These are phyloP conservation scores for Pleurotus ostreatus DNA, from an alignment of 768 basidiomycete species.

Conservation along the genomic window DNA sequence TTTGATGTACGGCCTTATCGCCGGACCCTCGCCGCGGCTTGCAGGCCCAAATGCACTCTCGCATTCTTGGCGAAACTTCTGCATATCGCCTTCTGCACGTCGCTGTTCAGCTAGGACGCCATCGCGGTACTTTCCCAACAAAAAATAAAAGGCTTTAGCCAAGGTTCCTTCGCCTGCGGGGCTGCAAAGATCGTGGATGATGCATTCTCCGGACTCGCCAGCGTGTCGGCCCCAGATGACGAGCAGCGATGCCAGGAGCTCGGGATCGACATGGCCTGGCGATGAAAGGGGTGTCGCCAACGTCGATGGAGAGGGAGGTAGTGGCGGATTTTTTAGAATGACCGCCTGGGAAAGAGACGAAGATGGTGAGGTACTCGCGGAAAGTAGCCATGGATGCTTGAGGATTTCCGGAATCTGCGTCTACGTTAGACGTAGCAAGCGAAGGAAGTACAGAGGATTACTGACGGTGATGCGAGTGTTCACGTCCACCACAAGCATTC, in stretches of 20 bases:
- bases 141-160: conserved; percentile 87
- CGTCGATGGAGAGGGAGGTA: conserved; percentile 62
- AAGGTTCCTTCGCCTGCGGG: conserved; percentile 67
- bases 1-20: conserved; percentile 8
- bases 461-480: conserved; percentile 74
- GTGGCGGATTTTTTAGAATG: conserved; percentile 23
- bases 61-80: conserved; percentile 1
- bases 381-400: conserved; percentile 77
- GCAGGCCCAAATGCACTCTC: conserved; percentile 1
- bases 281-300: conserved; percentile 70
- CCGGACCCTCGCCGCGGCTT: not conserved
- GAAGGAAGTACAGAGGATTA: conserved; percentile 10
- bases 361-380: conserved; percentile 38
- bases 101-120: conserved; percentile 31
- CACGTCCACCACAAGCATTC: conserved; percentile 89
- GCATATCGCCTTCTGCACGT: conserved; percentile 47
- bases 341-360: conserved; percentile 15
- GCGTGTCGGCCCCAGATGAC: conserved; percentile 82
- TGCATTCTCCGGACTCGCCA: conserved; percentile 34
- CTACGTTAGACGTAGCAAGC: not conserved
- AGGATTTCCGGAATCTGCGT: conserved; percentile 82
- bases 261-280: conserved; percentile 67
- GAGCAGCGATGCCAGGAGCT: conserved; percentile 72
- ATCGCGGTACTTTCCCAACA: conserved; percentile 74
- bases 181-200: conserved; percentile 64